Evolutionary conservation across 192 early-diverging fungal species (phyloP), one percentile per base, ranked within the genome.

Genomic region (Coemansia sp.): DNA sequence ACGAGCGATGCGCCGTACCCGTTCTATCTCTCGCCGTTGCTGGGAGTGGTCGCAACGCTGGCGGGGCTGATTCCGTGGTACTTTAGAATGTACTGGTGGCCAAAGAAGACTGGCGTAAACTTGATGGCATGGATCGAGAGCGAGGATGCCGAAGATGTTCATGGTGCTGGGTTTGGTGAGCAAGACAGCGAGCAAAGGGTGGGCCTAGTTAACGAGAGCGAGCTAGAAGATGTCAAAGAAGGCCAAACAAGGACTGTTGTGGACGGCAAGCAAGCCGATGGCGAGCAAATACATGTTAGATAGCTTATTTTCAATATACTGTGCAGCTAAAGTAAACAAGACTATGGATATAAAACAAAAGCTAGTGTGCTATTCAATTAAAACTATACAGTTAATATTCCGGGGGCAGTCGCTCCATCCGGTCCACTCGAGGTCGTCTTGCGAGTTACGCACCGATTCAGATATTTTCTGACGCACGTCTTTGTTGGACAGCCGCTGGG

Each of bases 11-110:
- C 60, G n/a, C 70, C 65, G 6, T 73, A 81, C 10, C 82, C 84
- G 8, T 84, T 82, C 57, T 84, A 79, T 48, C 58, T 82, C 5
- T 79, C 76, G 21, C 83, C 84, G 1, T 40, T 82, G 36, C 66
- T 86, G 9, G 82, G 81, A 36, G 15, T 81, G 38, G 37, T 73
- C 10, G 70, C 80, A 5, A 83, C 84, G 1, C 37, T 73, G 3
- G 44, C 59, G 9, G 81, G 74, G 4, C 21, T 73, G 17, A 44
- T 64, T 5, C 73, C 82, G 1, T 86, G 81, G 77, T 84, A 82
- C 47, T 63, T 78, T n/a, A 76, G 79, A 38, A 67, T 81, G 48
- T 50, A 66, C 17, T 76, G 79, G 79, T 81, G 76, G 66, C 67
- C 81, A n/a, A 59, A 64, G 36, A 64, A 56, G 23, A 52, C 72